Evolutionary conservation across 345 rosid species (phyloP).

Genomic region (Heritiera littoralis): DNA sequence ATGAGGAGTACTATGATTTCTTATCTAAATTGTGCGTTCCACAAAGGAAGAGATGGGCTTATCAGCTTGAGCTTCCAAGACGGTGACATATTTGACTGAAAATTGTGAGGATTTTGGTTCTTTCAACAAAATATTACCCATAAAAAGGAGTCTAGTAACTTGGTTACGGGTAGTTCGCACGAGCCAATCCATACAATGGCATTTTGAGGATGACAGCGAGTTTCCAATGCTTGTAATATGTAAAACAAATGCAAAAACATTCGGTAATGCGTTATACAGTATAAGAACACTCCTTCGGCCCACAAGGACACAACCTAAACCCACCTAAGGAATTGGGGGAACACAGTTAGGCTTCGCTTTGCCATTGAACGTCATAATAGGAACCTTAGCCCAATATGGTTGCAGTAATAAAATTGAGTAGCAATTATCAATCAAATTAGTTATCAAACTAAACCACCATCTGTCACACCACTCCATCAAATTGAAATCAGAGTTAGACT

Average conservation of each 20-base stretch:
- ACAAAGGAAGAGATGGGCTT: neutral
- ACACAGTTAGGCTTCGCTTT: neutral
- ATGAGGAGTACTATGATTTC: neutral
- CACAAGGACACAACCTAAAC: neutral
- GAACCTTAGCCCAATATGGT: neutral
- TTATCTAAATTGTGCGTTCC: constrained; percentile 8
- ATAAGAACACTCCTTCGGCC: neutral
- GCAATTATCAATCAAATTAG: neutral
- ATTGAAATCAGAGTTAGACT: neutral
- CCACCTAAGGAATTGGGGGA: neutral
- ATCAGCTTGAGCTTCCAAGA: neutral
- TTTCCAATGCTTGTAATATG: neutral
- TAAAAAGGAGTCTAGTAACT: neutral
- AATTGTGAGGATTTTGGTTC: neutral
- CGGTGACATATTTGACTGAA: neutral
- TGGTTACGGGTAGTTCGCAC: neutral
- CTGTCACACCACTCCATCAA: neutral
- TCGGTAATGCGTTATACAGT: neutral
- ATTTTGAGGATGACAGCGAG: neutral
- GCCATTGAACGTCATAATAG: neutral
- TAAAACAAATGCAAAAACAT: neutral
- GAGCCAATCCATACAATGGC: neutral
- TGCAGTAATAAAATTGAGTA: neutral
- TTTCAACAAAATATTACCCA: neutral
- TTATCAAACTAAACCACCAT: neutral